A percentile compares a stretch with the other conserved stretches of the same genome.
These are phyloP conservation scores for Tolypocladium capitatum DNA, from an alignment of 2,329 filamentous ascomycete genomes.

Conservation along the genomic window DNA sequence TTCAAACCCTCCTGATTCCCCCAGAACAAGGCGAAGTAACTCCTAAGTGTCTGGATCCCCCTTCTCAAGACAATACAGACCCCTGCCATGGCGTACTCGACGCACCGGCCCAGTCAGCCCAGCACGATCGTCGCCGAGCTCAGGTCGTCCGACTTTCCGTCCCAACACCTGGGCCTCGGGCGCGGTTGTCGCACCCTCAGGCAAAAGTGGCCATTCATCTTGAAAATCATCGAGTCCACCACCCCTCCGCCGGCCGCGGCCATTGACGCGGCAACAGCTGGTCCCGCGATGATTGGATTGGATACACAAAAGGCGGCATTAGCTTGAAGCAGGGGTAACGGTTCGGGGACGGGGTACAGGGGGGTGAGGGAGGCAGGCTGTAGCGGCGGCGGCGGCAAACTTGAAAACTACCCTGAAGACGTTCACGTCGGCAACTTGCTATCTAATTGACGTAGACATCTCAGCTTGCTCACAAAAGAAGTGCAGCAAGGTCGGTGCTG, in stretches of 20 bases:
- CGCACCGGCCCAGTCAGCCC: not conserved
- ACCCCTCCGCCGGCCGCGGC: not conserved
- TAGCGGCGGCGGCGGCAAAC: too few species aligned
- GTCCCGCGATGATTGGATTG: too few species aligned
- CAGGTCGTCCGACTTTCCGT: not conserved
- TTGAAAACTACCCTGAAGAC: too few species aligned
- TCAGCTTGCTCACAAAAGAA: too few species aligned
- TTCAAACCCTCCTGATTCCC: not conserved
- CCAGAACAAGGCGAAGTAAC: not conserved
- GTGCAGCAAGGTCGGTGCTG: too few species aligned
- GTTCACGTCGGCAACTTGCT: not conserved
- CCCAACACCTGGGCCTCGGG: not conserved
- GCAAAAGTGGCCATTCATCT: not conserved
- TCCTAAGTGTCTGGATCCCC: not conserved
- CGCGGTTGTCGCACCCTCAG: not conserved
- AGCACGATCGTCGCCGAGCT: not conserved
- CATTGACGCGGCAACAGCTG: not conserved
- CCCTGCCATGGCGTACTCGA: not conserved
- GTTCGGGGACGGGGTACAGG: too few species aligned
- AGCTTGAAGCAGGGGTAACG: too few species aligned
- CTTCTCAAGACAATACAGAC: fast-evolving
- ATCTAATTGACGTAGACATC: too few species aligned
- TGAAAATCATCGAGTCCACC: not conserved
- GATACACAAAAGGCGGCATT: too few species aligned
- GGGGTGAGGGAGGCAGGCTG: too few species aligned